A percentile compares a stretch with the other conserved stretches of the same genome.
Conservation (phyloP, 73 alveolate species). For the Tetrahymena thermophila region DNA sequence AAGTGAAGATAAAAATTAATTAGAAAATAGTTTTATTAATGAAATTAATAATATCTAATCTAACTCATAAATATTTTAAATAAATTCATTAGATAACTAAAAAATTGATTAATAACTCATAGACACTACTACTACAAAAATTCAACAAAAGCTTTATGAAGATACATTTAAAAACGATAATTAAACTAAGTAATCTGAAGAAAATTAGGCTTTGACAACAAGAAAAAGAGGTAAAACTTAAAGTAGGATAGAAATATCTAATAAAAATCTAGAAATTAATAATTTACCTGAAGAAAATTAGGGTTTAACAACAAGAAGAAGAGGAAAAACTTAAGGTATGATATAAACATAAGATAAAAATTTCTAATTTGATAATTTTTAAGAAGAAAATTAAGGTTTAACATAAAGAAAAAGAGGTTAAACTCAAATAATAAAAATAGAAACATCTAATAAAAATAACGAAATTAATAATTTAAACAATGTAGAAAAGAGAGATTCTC, state of each 20-base stretch:
- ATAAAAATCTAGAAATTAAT: too few relatives aligned
- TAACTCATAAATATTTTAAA: too few relatives aligned
- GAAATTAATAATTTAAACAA: background rate
- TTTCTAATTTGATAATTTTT: background rate
- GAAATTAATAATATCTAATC: background rate
- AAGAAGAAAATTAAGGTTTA: background rate
- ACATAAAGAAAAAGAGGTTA: background rate
- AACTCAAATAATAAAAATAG: background rate
- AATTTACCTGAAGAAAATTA: too few relatives aligned
- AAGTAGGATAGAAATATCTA: too few relatives aligned
- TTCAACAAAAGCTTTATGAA: too few relatives aligned
- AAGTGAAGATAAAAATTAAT: background rate
- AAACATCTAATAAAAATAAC: background rate
- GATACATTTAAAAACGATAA: background rate
- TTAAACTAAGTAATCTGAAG: too few relatives aligned
- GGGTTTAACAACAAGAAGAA: too few relatives aligned
- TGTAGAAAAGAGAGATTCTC: background rate
- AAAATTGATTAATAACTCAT: background rate
- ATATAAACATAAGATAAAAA: background rate
- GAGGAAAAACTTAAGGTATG: too few relatives aligned
- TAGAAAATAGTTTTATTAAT: background rate
- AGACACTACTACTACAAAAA: background rate
- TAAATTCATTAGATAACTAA: background rate
- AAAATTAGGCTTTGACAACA: too few relatives aligned
- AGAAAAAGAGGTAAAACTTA: too few relatives aligned